Percentiles rank a stretch among this genome's conserved stretches.
Evolutionary conservation across 257 asterid genomes (phyloP).

Genomic region (Ilex aquifolium): DNA sequence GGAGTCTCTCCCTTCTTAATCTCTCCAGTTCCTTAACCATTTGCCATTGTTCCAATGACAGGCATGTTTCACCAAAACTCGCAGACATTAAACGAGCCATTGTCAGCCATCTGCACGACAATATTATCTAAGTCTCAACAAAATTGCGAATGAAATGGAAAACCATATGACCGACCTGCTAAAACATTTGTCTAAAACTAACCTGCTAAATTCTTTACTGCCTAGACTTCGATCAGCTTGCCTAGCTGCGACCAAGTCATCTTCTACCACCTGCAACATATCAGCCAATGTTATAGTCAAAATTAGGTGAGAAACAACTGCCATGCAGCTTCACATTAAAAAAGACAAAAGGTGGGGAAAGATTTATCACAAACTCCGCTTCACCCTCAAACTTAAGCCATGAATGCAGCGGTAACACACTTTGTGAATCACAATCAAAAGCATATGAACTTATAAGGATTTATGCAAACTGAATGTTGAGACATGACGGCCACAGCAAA

Average conservation of each 20-base stretch:
- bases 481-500: too few relatives aligned
- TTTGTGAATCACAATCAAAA: too few relatives aligned
- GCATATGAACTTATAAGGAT: too few relatives aligned
- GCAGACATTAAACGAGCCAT: constrained; percentile 67
- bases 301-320: neutral
- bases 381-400: too few relatives aligned
- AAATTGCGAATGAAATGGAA: neutral
- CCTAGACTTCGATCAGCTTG: constrained; percentile 80
- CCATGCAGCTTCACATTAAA: neutral
- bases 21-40: constrained; percentile 84
- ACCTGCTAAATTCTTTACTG: constrained; percentile 81
- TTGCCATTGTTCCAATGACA: constrained; percentile 81
- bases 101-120: constrained; percentile 68
- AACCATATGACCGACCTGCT: neutral
- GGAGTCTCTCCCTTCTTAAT: constrained; percentile 54
- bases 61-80: constrained; percentile 68
- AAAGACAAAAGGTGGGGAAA: too few relatives aligned
- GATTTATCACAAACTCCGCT: too few relatives aligned
- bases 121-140: neutral
- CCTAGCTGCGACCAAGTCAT: constrained; percentile 87
- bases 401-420: too few relatives aligned
- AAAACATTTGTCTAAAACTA: neutral
- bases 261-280: constrained; percentile 56
- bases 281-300: neutral
- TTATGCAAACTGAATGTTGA: too few relatives aligned